phyloP scores from a whole-genome alignment of 306 rosid species.

The Cotoneaster glaucophyllus region DNA sequence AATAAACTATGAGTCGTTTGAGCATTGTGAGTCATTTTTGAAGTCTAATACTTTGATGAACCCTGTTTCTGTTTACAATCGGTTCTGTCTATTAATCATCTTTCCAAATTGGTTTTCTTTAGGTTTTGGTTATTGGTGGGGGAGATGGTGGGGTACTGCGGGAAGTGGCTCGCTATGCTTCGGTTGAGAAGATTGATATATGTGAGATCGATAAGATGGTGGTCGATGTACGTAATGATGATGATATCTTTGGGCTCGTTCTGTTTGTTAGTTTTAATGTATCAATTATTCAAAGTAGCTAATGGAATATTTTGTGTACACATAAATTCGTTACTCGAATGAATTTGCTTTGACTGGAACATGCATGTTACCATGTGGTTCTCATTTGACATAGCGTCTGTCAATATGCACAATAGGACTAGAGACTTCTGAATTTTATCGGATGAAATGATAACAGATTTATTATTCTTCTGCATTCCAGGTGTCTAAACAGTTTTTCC shows the following conservation, averaged over 20 bases:
- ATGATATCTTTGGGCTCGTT: neutral
- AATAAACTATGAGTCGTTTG: neutral
- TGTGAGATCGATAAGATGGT: constrained; percentile 99
- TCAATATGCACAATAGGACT: neutral
- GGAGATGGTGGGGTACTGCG: constrained; percentile 99
- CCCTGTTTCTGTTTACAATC: neutral
- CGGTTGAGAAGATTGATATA: constrained; percentile 77
- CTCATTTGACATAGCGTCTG: neutral
- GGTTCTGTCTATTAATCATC: constrained; percentile 5
- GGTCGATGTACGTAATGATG: constrained; percentile 58
- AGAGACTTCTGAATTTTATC: neutral
- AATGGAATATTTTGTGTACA: neutral
- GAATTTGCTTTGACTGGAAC: neutral
- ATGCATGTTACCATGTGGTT: neutral
- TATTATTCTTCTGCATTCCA: constrained; percentile 18
- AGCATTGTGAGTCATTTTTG: neutral
- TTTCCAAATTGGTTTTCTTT: constrained; percentile 12
- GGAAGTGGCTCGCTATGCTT: constrained; percentile 89
- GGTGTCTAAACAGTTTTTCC: constrained; percentile 87
- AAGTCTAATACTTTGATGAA: neutral
- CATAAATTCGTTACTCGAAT: neutral
- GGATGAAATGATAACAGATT: neutral
- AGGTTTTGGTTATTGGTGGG: constrained; percentile 99
- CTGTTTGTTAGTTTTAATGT: neutral
- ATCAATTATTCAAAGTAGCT: neutral